Percentiles rank a stretch among this genome's conserved stretches.
Conservation (phyloP, 2,329 filamentous ascomycete genomes). For the Penicillium frequentans region DNA sequence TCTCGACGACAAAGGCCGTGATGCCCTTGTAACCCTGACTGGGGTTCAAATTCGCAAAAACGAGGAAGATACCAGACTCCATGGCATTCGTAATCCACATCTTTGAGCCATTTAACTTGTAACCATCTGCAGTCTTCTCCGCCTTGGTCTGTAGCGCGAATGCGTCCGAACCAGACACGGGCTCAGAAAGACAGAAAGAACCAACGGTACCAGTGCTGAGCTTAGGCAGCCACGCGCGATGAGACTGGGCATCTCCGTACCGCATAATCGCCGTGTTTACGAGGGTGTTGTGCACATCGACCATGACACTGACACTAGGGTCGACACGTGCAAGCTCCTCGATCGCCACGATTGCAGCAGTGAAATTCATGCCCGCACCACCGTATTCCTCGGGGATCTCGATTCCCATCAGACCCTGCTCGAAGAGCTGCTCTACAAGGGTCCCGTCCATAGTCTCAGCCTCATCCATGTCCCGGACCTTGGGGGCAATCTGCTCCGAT, state of each 20-base stretch:
- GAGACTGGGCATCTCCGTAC: slow-evolving; percentile 72
- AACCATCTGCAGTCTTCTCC: slow-evolving; percentile 77
- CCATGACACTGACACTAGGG: slow-evolving; percentile 90
- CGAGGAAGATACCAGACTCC: slow-evolving; percentile 93
- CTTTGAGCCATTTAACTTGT: slow-evolving; percentile 86
- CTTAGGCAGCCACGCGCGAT: slow-evolving; percentile 86
- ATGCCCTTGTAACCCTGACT: slow-evolving; percentile 96
- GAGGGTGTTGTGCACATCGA: slow-evolving; percentile 96
- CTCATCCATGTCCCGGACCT: slow-evolving; percentile 97
- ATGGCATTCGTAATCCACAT: slow-evolving; percentile 99
- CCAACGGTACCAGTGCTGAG: slow-evolving; percentile 86
- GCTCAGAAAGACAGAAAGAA: slow-evolving; percentile 91
- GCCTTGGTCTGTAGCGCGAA: slow-evolving; percentile 94
- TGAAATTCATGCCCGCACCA: slow-evolving; percentile 98
- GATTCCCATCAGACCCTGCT: slow-evolving; percentile 95
- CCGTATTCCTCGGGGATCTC: slow-evolving; percentile 98
- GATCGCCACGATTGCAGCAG: slow-evolving; percentile 90
- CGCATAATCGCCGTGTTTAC: slow-evolving; percentile 92
- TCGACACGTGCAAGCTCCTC: slow-evolving; percentile 94
- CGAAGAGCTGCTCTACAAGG: slow-evolving; percentile 89
- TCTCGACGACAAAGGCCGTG: slow-evolving; percentile 92
- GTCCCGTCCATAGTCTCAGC: slow-evolving; percentile 86
- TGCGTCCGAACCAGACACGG: slow-evolving; percentile 88
- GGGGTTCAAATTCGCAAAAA: slow-evolving; percentile 93
- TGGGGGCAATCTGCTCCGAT: slow-evolving; percentile 81